Evolutionary conservation across 495 filamentous ascomycete species (phyloP).

Genomic region (Penicillium cosmopolitanum): DNA sequence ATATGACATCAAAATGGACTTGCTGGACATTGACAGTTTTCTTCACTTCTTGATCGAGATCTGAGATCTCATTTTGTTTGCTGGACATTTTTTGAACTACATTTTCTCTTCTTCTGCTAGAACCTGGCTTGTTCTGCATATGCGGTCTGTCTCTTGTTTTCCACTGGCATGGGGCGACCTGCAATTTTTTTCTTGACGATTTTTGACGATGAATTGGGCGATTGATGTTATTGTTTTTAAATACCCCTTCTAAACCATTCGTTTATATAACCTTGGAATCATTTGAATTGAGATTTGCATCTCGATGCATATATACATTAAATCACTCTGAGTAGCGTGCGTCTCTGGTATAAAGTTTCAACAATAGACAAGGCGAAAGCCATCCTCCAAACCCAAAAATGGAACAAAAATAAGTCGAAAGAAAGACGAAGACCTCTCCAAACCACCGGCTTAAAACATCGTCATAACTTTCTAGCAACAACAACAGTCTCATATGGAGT

Average conservation of each 20-base stretch:
- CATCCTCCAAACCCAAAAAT: background rate
- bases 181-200: slow-evolving; percentile 6
- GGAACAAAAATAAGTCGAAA: background rate
- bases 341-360: background rate
- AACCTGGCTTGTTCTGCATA: slow-evolving; percentile 5
- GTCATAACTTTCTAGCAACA: slow-evolving; percentile 23
- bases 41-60: slow-evolving; percentile 6
- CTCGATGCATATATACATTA: slow-evolving; percentile 1
- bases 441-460: background rate
- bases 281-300: slow-evolving; percentile 14
- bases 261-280: slow-evolving; percentile 9
- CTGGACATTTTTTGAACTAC: slow-evolving; percentile 3
- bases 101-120: slow-evolving; percentile 6
- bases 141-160: background rate
- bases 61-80: slow-evolving; percentile 10
- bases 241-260: slow-evolving; percentile 12
- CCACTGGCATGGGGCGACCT: background rate
- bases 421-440: background rate
- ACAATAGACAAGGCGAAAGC: background rate
- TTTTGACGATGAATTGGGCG: slow-evolving; percentile 4
- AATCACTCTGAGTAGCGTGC: background rate
- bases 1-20: background rate
- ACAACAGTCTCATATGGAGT: slow-evolving; percentile 38
- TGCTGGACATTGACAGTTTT: slow-evolving; percentile 2
- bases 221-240: slow-evolving; percentile 10